These are phyloP conservation scores for Cyphellophora europaea DNA, from an alignment of 2,329 filamentous ascomycete species.

Conservation along the genomic window DNA sequence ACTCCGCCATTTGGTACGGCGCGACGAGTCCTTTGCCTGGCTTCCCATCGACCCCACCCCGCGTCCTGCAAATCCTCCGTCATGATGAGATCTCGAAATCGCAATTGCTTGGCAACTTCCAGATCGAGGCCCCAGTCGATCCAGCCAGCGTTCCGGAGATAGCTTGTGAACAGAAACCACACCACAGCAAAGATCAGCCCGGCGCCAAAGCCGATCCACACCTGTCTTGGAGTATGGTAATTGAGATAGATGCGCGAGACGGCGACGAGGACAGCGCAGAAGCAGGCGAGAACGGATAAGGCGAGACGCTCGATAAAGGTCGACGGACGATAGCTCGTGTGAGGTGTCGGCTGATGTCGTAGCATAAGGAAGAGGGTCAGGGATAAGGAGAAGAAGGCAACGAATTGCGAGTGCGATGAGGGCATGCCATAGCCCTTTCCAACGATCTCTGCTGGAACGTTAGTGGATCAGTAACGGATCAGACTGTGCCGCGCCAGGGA, in stretches of 20 bases:
- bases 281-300: slow-evolving; percentile 49
- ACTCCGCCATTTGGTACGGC: no score
- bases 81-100: slow-evolving; percentile 74
- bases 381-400: slow-evolving; percentile 81
- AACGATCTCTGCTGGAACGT: slow-evolving; percentile 49
- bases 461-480: no score
- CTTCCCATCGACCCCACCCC: slow-evolving; percentile 89
- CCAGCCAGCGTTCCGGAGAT: slow-evolving; percentile 57
- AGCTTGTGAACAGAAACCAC: slow-evolving; percentile 70
- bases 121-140: slow-evolving; percentile 64
- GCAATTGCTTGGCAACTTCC: slow-evolving; percentile 53
- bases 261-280: slow-evolving; percentile 60
- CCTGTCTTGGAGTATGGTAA: slow-evolving; percentile 85
- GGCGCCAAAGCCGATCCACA: slow-evolving; percentile 66
- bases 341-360: slow-evolving; percentile 44
- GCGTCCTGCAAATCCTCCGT: slow-evolving; percentile 84
- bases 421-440: slow-evolving; percentile 98
- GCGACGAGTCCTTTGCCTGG: slow-evolving; percentile 36
- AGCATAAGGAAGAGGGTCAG: slow-evolving; percentile 75
- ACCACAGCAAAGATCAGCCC: slow-evolving; percentile 60
- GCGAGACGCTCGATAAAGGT: slow-evolving; percentile 46
- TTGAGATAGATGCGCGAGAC: slow-evolving; percentile 80
- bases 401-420: slow-evolving; percentile 88
- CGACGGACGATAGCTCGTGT: slow-evolving; percentile 25
- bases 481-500: no score